Base-by-base conservation (phyloP, 169 alveolate genomes). In the Eimeria maxima region DNA sequence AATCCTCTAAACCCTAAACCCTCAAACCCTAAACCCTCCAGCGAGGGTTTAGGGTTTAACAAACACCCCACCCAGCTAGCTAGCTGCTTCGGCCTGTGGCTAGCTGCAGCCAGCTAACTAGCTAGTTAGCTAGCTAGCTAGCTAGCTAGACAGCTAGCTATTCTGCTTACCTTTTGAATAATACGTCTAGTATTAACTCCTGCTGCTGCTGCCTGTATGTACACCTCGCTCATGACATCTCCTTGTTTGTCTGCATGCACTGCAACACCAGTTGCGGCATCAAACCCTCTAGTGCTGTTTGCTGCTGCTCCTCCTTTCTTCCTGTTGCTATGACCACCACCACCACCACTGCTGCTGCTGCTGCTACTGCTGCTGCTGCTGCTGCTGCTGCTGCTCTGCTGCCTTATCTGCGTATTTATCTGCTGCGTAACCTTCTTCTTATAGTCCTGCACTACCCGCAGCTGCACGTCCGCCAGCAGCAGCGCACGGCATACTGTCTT, bases 391-490 rank as follows among this genome's bases (percentile, higher is more conserved):
- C 69, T 89, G 81, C 78, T 47, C 53, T 18, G 65, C 90, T 44
- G 50, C 42, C 24, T 60, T 18, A 55, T 67, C 81, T 71, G 95
- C 44, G 45, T 24, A 67, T 71, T 74, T n/a, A 89, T 90, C 94
- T 97, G 69, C 63, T 96, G 95, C 65, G 96, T 96, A 27, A 99
- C 98, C 63, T 97, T 96, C 47, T 97, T 97, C 95, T 99, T 97
- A 47, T 98, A 96, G 95, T 97, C 97, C 73, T 98, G 98, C 42
- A 99, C 99, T 71, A 96, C 97, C 47, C 98, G 97, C 33, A 98
- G 98, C 95, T 99, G 99, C 44, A 99, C 99, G 97, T 99, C 99
- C 53, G 99, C 98, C 90, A 97, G 97, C 76, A 99, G 96, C 73
- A 99, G 96, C 57, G 99, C 99, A 10, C 97, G 96, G 24, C 98